A percentile compares a stretch with the other conserved stretches of the same genome.
These are phyloP conservation scores for Scleroderma bovista DNA, from an alignment of 768 basidiomycete species.

Conservation along the genomic window DNA sequence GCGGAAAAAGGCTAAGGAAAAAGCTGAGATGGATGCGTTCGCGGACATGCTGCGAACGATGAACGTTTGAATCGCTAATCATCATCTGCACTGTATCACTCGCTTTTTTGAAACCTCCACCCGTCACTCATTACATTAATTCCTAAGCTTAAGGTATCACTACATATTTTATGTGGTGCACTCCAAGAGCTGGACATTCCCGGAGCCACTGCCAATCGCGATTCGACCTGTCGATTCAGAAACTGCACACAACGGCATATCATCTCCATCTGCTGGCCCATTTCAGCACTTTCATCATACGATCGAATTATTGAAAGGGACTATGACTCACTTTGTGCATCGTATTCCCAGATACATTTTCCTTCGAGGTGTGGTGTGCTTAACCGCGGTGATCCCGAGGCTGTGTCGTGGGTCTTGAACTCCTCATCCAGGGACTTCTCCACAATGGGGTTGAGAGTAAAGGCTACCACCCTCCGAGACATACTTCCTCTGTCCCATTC, in stretches of 20 bases:
- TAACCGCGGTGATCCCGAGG: background rate
- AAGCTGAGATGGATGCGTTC: conserved; percentile 3
- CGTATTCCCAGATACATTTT: conserved; percentile 12
- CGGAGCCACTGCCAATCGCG: conserved; percentile 37
- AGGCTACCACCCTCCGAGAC: conserved; percentile 18
- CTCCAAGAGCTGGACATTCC: conserved; percentile 22
- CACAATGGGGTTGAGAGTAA: conserved; percentile 12
- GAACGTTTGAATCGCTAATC: background rate
- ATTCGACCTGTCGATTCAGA: conserved; percentile 42
- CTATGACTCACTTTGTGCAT: conserved; percentile 27
- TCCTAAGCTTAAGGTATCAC: too few species aligned
- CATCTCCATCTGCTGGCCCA: conserved; percentile 26
- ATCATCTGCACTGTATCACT: too few species aligned
- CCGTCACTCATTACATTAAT: too few species aligned
- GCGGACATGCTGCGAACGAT: conserved; percentile 12
- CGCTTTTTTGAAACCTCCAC: too few species aligned
- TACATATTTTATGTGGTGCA: background rate
- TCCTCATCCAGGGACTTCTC: background rate
- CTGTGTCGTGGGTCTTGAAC: background rate
- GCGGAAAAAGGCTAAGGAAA: conserved; percentile 3
- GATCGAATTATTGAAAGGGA: background rate
- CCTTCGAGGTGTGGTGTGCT: conserved; percentile 8
- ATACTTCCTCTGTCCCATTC: conserved; percentile 12
- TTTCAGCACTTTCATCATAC: background rate
- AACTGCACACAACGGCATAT: conserved; percentile 41